Evolutionary conservation across 2,329 filamentous ascomycete species (phyloP).

Genomic region (Colletotrichum sp.): DNA sequence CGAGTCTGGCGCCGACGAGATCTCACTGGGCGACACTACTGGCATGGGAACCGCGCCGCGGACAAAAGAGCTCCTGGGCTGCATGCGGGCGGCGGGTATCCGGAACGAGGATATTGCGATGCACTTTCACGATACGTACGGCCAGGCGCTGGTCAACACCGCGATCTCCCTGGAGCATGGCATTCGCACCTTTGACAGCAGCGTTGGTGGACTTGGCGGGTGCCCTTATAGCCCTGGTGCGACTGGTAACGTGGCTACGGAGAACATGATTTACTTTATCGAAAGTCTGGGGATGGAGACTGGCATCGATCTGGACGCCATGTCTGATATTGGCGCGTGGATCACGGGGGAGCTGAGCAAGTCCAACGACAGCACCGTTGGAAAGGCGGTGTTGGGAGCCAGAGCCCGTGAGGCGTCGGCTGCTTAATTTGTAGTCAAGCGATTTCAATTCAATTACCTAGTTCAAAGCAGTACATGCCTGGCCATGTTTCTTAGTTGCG

Average conservation of each 20-base stretch:
- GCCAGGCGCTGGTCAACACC: slow-evolving; percentile 82
- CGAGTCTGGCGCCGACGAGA: slow-evolving; percentile 89
- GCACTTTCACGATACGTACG: slow-evolving; percentile 91
- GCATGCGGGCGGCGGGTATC: slow-evolving; percentile 69
- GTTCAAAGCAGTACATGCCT: not conserved
- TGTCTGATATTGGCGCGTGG: slow-evolving; percentile 75
- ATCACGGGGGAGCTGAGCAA: slow-evolving; percentile 68
- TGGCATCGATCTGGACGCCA: slow-evolving; percentile 70
- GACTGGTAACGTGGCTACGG: slow-evolving; percentile 84
- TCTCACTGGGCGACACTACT: slow-evolving; percentile 88
- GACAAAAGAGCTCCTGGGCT: slow-evolving; percentile 67
- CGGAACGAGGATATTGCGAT: slow-evolving; percentile 74
- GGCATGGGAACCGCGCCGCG: slow-evolving; percentile 85
- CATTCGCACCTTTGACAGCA: slow-evolving; percentile 78
- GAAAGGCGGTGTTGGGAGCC: slow-evolving; percentile 64
- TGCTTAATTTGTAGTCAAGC: not conserved
- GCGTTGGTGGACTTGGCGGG: slow-evolving; percentile 80
- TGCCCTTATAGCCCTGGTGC: slow-evolving; percentile 87
- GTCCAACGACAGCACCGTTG: slow-evolving; percentile 69
- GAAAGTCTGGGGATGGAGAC: slow-evolving; percentile 77
- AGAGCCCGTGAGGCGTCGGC: slow-evolving; percentile 28
- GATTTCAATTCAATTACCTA: not conserved
- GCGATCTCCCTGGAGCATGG: slow-evolving; percentile 79
- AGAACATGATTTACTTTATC: slow-evolving; percentile 81
- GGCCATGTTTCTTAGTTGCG: not conserved